Conservation (phyloP, 1,284 basidiomycete genomes). For the Inonotus hispidus region DNA sequence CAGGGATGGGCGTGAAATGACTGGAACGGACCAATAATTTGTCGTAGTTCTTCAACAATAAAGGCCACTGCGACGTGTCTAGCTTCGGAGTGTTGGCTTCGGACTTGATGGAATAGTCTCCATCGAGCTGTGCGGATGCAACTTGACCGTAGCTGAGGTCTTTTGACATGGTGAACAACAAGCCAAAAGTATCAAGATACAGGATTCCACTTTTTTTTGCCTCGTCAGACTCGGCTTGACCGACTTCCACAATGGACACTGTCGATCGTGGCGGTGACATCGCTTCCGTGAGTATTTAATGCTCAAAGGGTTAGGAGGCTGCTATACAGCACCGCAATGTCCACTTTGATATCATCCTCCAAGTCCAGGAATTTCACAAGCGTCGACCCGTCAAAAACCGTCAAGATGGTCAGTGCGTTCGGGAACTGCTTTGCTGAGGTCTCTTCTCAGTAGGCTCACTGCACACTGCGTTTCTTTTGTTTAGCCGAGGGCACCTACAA, state of each 20-base stretch:
- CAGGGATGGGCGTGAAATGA: constrained; percentile 97
- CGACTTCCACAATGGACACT: neutral
- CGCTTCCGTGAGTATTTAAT: neutral
- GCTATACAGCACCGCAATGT: constrained; percentile 6
- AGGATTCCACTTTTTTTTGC: constrained; percentile 1
- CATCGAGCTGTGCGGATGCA: constrained; percentile 63
- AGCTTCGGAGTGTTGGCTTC: constrained; percentile 70
- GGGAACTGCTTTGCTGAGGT: constrained; percentile 82
- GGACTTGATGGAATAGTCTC: constrained; percentile 83
- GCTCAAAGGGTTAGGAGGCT: neutral
- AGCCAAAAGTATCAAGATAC: neutral
- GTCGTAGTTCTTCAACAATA: constrained; percentile 98
- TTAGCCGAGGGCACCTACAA: constrained; percentile 69
- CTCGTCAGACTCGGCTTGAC: neutral
- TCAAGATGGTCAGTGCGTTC: constrained; percentile 67
- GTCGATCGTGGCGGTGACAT: neutral
- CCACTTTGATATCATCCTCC: neutral
- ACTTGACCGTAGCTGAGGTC: constrained; percentile 59
- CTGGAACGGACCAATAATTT: constrained; percentile 90
- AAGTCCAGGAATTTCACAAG: neutral
- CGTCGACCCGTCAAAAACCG: constrained; percentile 18
- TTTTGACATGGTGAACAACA: constrained; percentile 19
- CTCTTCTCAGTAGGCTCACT: constrained; percentile 87
- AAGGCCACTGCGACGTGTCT: constrained; percentile 96
- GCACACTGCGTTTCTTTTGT: constrained; percentile 34